A percentile compares a stretch with the other conserved stretches of the same genome.
phyloP scores from a whole-genome alignment of 2,329 filamentous ascomycete species.

The Pyrenophora graminea region DNA sequence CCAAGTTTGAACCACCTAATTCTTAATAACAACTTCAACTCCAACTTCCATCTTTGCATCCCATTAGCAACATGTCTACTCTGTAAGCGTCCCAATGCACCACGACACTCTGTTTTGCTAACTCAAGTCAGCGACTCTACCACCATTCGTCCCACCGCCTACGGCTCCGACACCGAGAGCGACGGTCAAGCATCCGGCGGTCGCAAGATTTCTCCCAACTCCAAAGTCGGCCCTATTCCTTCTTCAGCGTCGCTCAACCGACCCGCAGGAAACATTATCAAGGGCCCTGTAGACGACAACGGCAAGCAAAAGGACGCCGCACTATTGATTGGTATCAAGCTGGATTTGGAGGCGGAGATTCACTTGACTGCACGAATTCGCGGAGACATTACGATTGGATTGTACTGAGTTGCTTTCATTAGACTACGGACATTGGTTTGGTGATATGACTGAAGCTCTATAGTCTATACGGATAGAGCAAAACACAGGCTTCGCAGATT shows the following conservation, averaged over 20 bases:
- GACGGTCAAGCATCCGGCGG: conserved; percentile 48
- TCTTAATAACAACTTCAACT: conserved; percentile 4
- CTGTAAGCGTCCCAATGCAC: conserved; percentile 25
- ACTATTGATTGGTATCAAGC: conserved; percentile 65
- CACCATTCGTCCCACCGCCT: conserved; percentile 35
- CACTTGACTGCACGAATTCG: conserved; percentile 64
- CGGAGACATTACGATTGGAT: conserved; percentile 64
- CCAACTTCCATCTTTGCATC: background rate
- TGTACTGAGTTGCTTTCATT: conserved; percentile 52
- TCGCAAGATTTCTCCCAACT: conserved; percentile 40
- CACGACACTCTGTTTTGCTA: background rate
- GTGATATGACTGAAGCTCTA: background rate
- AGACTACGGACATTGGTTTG: background rate
- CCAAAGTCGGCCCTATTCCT: conserved; percentile 38
- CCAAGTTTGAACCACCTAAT: conserved; percentile 2
- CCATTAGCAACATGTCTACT: conserved; percentile 30
- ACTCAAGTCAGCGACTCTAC: conserved; percentile 30
- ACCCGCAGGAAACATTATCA: conserved; percentile 54
- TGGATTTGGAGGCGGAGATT: conserved; percentile 66
- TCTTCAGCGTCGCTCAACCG: conserved; percentile 47
- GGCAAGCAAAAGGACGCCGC: conserved; percentile 63
- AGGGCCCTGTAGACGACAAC: conserved; percentile 61
- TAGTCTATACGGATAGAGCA: background rate
- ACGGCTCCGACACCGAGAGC: conserved; percentile 46
- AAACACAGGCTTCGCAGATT: background rate